These are phyloP conservation scores for Trichoderma parareesei DNA, from an alignment of 495 filamentous ascomycete genomes.

Conservation along the genomic window DNA sequence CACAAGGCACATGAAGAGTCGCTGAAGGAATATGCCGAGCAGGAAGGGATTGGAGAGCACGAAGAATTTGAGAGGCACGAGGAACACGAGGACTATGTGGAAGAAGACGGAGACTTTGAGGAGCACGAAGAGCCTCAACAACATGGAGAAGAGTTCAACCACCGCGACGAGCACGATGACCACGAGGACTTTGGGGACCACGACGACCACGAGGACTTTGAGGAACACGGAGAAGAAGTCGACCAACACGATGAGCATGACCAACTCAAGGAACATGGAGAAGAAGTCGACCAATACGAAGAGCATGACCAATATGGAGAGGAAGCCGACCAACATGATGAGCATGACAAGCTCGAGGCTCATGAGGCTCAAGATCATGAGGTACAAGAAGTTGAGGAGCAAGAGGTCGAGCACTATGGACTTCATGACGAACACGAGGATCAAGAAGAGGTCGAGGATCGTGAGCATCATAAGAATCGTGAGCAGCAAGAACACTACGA, in stretches of 20 bases:
- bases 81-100: not conserved
- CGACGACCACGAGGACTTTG: not conserved
- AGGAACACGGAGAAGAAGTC: not conserved
- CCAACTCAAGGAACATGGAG: not conserved
- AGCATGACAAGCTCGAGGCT: not conserved
- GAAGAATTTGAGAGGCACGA: not conserved
- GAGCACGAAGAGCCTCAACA: not conserved
- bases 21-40: no score
- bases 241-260: not conserved
- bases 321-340: not conserved
- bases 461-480: not conserved
- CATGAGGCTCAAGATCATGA: not conserved
- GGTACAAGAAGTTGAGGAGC: not conserved
- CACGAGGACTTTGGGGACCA: not conserved
- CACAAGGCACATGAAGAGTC: not conserved
- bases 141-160: not conserved
- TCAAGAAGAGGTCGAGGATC: not conserved
- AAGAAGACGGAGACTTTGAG: not conserved
- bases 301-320: not conserved
- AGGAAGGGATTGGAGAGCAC: not conserved
- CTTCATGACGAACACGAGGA: not conserved
- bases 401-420: not conserved
- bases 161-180: not conserved
- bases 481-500: not conserved
- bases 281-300: not conserved